These are phyloP conservation scores for Oryza punctata DNA, from an alignment of 176 grass and related monocot genomes.

Conservation along the genomic window DNA sequence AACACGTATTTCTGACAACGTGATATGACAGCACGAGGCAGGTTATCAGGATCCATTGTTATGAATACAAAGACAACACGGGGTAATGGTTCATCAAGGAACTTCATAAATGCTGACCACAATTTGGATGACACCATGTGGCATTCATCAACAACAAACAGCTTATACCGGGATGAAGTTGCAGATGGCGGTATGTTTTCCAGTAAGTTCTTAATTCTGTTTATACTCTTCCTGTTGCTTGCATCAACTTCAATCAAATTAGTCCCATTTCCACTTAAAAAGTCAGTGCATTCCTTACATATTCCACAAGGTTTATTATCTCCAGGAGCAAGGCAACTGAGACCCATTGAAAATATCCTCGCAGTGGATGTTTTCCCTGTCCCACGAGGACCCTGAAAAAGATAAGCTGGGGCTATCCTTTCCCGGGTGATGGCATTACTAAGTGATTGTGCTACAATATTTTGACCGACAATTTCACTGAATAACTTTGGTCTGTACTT, in stretches of 20 bases:
- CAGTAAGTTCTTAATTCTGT: constrained; percentile 55
- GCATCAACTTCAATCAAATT: constrained; percentile 77
- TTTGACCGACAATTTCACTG: constrained; percentile 77
- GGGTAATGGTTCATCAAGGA: constrained; percentile 60
- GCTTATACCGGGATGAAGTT: constrained; percentile 51
- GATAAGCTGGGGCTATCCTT: constrained; percentile 83
- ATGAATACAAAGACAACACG: constrained; percentile 65
- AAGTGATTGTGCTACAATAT: constrained; percentile 81
- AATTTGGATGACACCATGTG: constrained; percentile 60
- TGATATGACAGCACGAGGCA: constrained; percentile 59
- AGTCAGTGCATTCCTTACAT: constrained; percentile 65
- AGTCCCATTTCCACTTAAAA: constrained; percentile 46
- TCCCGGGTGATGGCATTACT: constrained; percentile 70
- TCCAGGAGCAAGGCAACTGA: constrained; percentile 58
- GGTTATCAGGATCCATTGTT: constrained; percentile 52
- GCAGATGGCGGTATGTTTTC: constrained; percentile 50
- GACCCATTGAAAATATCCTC: constrained; percentile 69
- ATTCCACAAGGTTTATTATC: constrained; percentile 78
- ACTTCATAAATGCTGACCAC: constrained; percentile 73
- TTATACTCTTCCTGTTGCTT: constrained; percentile 63
- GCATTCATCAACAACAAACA: constrained; percentile 65
- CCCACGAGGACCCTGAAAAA: constrained; percentile 92
- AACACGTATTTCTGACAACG: constrained; percentile 67
- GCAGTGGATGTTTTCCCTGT: constrained; percentile 89
- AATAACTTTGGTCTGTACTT: constrained; percentile 73